Conservation (phyloP, 129 eudicot genomes). For the Centaurea solstitialis region DNA sequence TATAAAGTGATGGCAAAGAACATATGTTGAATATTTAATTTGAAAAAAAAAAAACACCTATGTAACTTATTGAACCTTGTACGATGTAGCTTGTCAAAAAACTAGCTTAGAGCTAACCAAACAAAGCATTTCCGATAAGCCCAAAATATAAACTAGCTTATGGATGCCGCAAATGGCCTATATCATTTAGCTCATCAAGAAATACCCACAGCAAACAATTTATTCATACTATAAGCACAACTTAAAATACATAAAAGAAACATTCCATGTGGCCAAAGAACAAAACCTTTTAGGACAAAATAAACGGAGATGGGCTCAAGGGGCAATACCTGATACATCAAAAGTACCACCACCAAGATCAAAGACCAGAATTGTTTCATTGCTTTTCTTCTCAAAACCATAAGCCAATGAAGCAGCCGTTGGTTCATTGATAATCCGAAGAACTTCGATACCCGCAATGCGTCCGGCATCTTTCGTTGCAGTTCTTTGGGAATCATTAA, state of each 20-base stretch:
- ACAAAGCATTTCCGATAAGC: background rate
- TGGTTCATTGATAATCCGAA: conserved; percentile 85
- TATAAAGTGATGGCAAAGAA: no score
- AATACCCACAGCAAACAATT: no score
- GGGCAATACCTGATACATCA: conserved; percentile 76
- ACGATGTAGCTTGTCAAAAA: no score
- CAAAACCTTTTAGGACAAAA: background rate
- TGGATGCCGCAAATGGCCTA: background rate
- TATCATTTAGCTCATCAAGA: no score
- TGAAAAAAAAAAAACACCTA: no score
- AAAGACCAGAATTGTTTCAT: conserved; percentile 79
- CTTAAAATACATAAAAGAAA: background rate
- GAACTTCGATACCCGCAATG: conserved; percentile 84
- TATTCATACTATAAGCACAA: no score
- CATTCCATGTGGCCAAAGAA: background rate
- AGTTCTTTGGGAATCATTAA: conserved; percentile 87
- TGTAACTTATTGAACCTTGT: no score
- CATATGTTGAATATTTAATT: no score
- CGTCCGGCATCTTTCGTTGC: conserved; percentile 96
- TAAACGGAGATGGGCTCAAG: background rate
- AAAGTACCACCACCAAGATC: conserved; percentile 97
- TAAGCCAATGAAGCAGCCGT: conserved; percentile 97
- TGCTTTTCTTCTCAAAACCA: conserved; percentile 84
- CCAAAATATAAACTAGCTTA: background rate
- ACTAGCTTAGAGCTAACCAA: background rate